These are phyloP conservation scores for Physcia stellaris DNA, from an alignment of 495 filamentous ascomycete genomes.

Conservation along the genomic window DNA sequence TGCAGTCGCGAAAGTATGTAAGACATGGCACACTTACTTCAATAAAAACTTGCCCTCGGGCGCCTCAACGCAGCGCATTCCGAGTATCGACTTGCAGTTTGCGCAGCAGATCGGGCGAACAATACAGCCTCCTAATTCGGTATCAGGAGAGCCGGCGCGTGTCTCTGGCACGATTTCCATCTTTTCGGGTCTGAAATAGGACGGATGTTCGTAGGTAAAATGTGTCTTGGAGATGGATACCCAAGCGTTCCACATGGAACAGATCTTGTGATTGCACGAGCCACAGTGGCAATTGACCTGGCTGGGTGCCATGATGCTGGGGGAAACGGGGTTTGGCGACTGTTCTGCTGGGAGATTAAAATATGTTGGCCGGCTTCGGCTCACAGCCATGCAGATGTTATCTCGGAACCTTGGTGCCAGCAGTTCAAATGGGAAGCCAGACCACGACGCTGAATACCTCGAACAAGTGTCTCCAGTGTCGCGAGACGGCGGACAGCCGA, in stretches of 20 bases:
- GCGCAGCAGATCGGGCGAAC: background rate
- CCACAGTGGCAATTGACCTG: slow-evolving; percentile 1
- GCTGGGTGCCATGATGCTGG: background rate
- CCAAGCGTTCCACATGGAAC: background rate
- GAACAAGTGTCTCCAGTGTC: background rate
- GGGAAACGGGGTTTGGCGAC: background rate
- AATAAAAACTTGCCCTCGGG: background rate
- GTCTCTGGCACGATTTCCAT: background rate
- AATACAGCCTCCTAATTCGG: background rate
- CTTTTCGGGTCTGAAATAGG: background rate
- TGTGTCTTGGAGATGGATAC: background rate
- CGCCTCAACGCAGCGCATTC: background rate
- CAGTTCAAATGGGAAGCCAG: background rate
- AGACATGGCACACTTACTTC: slow-evolving; percentile 2
- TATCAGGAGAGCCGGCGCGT: background rate
- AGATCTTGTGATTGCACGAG: background rate
- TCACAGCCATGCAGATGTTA: background rate
- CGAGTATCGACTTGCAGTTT: background rate
- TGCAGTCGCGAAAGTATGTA: background rate
- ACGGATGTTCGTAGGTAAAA: background rate
- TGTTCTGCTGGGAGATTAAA: background rate
- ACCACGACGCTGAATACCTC: background rate
- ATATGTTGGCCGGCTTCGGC: background rate
- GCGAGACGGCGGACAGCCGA: background rate
- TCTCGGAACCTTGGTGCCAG: background rate